Evolutionary conservation across 108 stramenopile genomes (phyloP).

Genomic region (Skeletonema costatum): DNA sequence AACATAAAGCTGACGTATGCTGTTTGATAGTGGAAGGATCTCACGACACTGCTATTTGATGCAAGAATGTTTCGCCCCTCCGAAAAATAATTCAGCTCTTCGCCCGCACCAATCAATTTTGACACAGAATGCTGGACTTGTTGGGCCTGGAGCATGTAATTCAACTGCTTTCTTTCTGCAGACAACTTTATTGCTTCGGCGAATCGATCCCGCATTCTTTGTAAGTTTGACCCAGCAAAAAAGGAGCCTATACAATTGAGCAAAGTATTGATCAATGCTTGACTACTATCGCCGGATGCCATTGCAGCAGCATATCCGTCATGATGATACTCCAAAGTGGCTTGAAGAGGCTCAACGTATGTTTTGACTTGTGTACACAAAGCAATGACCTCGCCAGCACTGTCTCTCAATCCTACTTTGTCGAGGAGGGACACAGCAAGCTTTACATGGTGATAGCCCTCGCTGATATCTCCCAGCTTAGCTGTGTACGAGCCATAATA

Average conservation of each 20-base stretch:
- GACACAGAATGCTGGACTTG: not conserved
- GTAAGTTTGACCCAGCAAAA: not conserved
- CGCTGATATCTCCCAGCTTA: conserved; percentile 2
- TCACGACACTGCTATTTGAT: not conserved
- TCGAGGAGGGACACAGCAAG: conserved; percentile 1
- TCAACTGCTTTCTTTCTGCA: not conserved
- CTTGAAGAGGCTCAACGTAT: conserved; percentile 7
- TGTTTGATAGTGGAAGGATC: not conserved
- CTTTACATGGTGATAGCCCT: conserved; percentile 9
- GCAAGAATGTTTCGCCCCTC: not conserved
- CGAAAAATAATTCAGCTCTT: not conserved
- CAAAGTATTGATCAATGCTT: not conserved
- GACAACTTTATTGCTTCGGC: not conserved
- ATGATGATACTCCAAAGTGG: not conserved
- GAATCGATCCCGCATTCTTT: not conserved
- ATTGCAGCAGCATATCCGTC: conserved; percentile 12
- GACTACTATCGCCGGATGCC: conserved; percentile 11
- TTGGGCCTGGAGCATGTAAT: not conserved
- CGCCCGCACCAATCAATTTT: not conserved
- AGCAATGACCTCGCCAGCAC: conserved; percentile 9
- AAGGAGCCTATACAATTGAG: not conserved
- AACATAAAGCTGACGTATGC: not conserved
- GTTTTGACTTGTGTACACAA: not conserved
- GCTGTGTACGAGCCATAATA: conserved; percentile 8
- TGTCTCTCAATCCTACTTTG: conserved; percentile 4